Percentiles rank a stretch among this genome's conserved stretches.
Conservation (phyloP, 2,329 filamentous ascomycete species). For the Botrytis fragariae region DNA sequence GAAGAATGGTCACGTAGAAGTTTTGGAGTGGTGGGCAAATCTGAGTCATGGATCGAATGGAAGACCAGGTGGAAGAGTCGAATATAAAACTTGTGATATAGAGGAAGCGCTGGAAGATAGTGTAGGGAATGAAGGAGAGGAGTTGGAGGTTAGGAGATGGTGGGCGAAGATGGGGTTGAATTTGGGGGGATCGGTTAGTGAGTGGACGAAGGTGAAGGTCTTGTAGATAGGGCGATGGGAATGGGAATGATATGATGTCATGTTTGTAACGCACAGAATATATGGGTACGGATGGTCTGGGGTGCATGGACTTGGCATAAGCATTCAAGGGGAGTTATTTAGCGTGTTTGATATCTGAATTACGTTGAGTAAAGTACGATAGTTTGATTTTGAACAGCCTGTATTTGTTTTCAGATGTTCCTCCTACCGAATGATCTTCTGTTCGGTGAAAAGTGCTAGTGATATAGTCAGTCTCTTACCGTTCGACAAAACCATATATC, state of each 20-base stretch:
- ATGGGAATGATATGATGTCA: neutral
- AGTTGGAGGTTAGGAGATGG: constrained; percentile 75
- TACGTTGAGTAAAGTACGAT: neutral
- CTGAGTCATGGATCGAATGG: constrained; percentile 53
- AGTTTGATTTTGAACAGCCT: neutral
- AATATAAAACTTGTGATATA: constrained; percentile 94
- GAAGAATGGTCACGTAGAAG: constrained; percentile 77
- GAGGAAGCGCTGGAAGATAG: constrained; percentile 92
- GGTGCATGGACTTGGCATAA: neutral
- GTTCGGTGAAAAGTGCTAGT: neutral
- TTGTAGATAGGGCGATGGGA: constrained; percentile 25
- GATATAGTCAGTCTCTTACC: neutral
- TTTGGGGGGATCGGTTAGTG: constrained; percentile 64
- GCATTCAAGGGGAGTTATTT: neutral
- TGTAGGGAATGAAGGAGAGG: constrained; percentile 56
- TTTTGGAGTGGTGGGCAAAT: constrained; percentile 89
- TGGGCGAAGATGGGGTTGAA: constrained; percentile 77
- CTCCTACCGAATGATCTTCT: neutral
- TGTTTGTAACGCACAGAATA: neutral
- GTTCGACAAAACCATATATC: neutral
- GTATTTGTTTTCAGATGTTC: neutral
- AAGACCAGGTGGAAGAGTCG: constrained; percentile 63
- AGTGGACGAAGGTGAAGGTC: constrained; percentile 68
- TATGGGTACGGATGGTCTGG: neutral
- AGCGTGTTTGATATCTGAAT: neutral